Evolutionary conservation across 2,329 filamentous ascomycete genomes (phyloP), one percentile per base, ranked within the genome.

Genomic region (Nigrospora sphaerica): DNA sequence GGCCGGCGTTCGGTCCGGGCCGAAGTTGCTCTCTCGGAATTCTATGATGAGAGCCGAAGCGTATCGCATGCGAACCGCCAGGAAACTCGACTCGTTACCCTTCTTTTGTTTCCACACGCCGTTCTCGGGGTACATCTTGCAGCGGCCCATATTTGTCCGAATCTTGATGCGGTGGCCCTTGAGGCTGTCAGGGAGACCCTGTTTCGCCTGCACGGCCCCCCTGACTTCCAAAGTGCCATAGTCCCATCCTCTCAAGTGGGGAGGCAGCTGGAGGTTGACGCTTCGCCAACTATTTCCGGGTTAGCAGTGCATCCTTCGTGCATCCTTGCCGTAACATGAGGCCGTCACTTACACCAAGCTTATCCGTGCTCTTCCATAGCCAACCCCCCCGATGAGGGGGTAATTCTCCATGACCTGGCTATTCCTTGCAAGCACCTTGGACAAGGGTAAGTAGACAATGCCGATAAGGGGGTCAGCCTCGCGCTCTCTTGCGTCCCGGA

Each of bases 381-480:
- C 86, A n/a, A 88, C 75, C 0, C 86, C 86, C 3, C 86, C 86
- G 6, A 80, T 73, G 3, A 90, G 63, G 0, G 86, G 85, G 57
- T 80, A 89, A 48, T 71, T 78, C 9, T 77, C 74, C 62, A 83
- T 80, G 28, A 86, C 66, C 53, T 88, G 85, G 16, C 80, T 82
- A 19, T 74, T 72, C 10, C 83, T 69, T 42, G 74, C 70, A 57
- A 89, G 80, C 0, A 88, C 57, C 23, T 83, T 78, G 3, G 66
- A 62, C 0, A 89, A 69, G 0, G 82, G 81, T 0, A 90, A 70
- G 50, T 85, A 85, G 0, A 89, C 75, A 14, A 88, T 79, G 1
- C 86, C 86, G 12, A 89, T 70, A 1, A 88, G 64, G 0, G 85
- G 69, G 52, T 89, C 81, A 45, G 86, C 79, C 58, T 89, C 86